Conservation (phyloP, 257 asterid species). For the Mitragyna speciosa region DNA sequence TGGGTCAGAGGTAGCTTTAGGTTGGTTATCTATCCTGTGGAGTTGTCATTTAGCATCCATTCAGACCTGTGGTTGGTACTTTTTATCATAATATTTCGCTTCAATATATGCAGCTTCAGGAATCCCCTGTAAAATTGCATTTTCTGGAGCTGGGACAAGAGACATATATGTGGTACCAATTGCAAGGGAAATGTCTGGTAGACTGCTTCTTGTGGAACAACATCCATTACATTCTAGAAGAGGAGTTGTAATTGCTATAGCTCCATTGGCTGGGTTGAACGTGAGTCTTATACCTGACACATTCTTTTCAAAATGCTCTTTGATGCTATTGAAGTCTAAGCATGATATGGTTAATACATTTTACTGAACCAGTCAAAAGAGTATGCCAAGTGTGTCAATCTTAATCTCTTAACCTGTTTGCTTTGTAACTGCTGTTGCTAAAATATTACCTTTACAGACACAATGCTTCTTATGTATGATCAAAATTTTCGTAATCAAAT, state of each 20-base stretch:
- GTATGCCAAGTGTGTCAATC: not conserved
- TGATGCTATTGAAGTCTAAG: not conserved
- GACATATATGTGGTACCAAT: slow-evolving; percentile 21
- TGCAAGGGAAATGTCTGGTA: slow-evolving; percentile 20
- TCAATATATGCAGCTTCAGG: slow-evolving; percentile 12
- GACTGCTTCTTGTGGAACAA: slow-evolving; percentile 24
- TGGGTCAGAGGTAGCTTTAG: slow-evolving; percentile 27
- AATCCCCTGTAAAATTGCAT: slow-evolving; percentile 27
- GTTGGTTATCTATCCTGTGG: slow-evolving; percentile 20
- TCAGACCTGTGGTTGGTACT: not conserved
- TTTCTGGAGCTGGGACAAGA: slow-evolving; percentile 23
- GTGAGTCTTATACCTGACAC: slow-evolving; percentile 6
- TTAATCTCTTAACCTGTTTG: not conserved
- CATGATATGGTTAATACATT: not conserved
- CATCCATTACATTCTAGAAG: slow-evolving; percentile 21
- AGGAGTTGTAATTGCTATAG: slow-evolving; percentile 29
- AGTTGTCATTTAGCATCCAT: not conserved
- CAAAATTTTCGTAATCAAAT: not conserved
- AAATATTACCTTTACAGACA: not conserved
- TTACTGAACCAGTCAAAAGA: not conserved
- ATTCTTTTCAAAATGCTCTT: not conserved
- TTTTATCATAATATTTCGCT: not conserved
- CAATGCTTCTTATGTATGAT: not conserved
- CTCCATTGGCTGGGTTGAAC: slow-evolving; percentile 29
- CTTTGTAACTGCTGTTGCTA: not conserved